Percentiles rank a stretch among this genome's conserved stretches.
Evolutionary conservation across 106 monocot genomes (phyloP).

Genomic region (Dioscorea dumetorum): DNA sequence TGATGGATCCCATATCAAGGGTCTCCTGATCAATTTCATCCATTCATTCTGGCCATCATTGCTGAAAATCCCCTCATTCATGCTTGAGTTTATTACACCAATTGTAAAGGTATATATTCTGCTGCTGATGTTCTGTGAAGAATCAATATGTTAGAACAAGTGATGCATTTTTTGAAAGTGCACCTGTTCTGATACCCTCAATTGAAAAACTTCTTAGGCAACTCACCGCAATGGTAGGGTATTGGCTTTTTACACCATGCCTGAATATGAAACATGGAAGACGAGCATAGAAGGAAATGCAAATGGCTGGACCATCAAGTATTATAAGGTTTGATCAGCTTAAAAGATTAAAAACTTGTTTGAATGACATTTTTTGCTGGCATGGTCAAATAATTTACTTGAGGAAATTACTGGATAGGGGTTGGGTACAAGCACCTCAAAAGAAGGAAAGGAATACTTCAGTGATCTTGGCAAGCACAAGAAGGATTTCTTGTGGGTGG

Average conservation of each 20-base stretch:
- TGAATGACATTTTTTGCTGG: too few species aligned
- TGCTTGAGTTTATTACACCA: constrained; percentile 98
- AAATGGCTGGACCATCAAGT: constrained; percentile 79
- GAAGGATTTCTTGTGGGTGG: constrained; percentile 78
- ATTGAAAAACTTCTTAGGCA: constrained; percentile 34
- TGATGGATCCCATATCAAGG: constrained; percentile 99
- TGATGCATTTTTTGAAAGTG: too few species aligned
- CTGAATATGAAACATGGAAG: constrained; percentile 95
- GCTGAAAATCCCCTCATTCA: constrained; percentile 72
- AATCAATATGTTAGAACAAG: too few species aligned
- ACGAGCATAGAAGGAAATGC: constrained; percentile 67
- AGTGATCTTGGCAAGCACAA: constrained; percentile 54
- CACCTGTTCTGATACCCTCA: neutral
- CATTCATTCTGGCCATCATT: constrained; percentile 97
- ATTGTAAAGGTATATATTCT: constrained; percentile 67
- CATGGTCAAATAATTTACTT: neutral
- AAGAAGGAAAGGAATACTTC: constrained; percentile 92
- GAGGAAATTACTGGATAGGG: constrained; percentile 30
- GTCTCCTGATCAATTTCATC: constrained; percentile 89
- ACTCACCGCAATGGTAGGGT: constrained; percentile 45
- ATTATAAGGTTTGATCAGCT: constrained; percentile 76
- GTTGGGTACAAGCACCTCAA: constrained; percentile 85
- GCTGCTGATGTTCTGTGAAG: neutral
- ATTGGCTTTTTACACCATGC: constrained; percentile 82
- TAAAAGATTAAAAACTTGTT: too few species aligned